Percentiles rank a stretch among this genome's conserved stretches.
Conservation (phyloP, 2,329 filamentous ascomycete genomes). For the Drechslera avenae region DNA sequence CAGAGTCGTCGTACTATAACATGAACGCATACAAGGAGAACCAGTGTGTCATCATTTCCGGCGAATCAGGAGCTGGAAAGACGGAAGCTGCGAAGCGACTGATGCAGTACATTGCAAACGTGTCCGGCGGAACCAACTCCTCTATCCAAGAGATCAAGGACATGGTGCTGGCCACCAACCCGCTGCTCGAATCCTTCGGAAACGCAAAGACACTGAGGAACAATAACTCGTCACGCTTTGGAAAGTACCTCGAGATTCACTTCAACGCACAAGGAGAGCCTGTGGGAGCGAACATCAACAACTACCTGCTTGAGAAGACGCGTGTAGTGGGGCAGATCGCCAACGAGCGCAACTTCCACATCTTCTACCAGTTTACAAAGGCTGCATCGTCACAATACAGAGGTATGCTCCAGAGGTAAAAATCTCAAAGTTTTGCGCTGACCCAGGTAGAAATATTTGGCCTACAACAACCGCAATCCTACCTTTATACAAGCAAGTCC, state of each 20-base stretch:
- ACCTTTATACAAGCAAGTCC: slow-evolving; percentile 89
- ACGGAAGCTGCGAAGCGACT: slow-evolving; percentile 98
- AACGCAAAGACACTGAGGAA: slow-evolving; percentile 98
- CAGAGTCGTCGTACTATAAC: slow-evolving; percentile 96
- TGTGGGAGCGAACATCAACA: slow-evolving; percentile 95
- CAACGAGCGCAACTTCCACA: slow-evolving; percentile 98
- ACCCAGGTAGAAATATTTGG: slow-evolving; percentile 71
- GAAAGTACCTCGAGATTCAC: slow-evolving; percentile 96
- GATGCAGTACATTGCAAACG: slow-evolving; percentile 99
- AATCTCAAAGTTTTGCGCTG: slow-evolving; percentile 13
- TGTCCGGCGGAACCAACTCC: slow-evolving; percentile 81
- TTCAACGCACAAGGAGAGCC: slow-evolving; percentile 93
- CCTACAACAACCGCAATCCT: slow-evolving; percentile 88
- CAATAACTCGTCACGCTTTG: slow-evolving; percentile 98
- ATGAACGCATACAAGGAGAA: slow-evolving; percentile 99
- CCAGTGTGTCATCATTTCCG: slow-evolving; percentile 98
- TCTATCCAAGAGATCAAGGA: slow-evolving; percentile 98
- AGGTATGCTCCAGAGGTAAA: slow-evolving; percentile 45
- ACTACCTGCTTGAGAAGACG: slow-evolving; percentile 94
- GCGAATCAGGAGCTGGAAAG: slow-evolving; percentile 97
- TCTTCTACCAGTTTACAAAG: slow-evolving; percentile 99
- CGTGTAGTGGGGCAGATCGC: slow-evolving; percentile 92
- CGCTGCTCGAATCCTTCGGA: slow-evolving; percentile 93
- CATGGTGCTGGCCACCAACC: slow-evolving; percentile 98
- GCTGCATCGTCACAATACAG: slow-evolving; percentile 86